phyloP scores from a whole-genome alignment of 345 rosid genomes.

The Mercurialis annua region DNA sequence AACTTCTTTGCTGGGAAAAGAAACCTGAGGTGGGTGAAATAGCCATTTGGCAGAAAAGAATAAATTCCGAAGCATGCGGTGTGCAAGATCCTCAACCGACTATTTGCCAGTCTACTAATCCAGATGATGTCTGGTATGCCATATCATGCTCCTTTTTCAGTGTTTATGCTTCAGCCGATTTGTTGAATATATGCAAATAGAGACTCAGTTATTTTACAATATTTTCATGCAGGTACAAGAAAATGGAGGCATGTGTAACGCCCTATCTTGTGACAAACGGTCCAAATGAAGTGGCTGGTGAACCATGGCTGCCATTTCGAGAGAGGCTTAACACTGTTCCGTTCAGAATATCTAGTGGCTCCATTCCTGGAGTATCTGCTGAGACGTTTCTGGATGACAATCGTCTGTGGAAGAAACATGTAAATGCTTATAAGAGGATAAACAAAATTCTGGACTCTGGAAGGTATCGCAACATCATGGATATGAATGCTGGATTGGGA shows the following conservation, averaged over 20 bases:
- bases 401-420: conserved; percentile 32
- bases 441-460: conserved; percentile 31
- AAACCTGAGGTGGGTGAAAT: conserved; percentile 33
- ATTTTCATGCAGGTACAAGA: conserved; percentile 24
- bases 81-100: conserved; percentile 17
- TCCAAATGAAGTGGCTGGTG: conserved; percentile 38
- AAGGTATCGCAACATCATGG: conserved; percentile 34
- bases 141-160: not conserved
- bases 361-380: conserved; percentile 13
- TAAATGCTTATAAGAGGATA: conserved; percentile 28
- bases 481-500: conserved; percentile 35
- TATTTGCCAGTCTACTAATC: conserved; percentile 25
- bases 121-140: conserved; percentile 31
- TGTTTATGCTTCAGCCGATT: not conserved
- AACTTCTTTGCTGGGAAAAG: conserved; percentile 38
- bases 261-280: conserved; percentile 15
- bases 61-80: conserved; percentile 17
- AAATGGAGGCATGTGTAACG: conserved; percentile 29
- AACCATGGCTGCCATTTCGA: conserved; percentile 31
- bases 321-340: conserved; percentile 32
- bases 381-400: conserved; percentile 21
- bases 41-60: conserved; percentile 34
- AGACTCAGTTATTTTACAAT: not conserved
- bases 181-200: conserved; percentile 1
- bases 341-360: conserved; percentile 28